phyloP scores from a whole-genome alignment of 1,139 yeast species.

The Geotrichum candidum region DNA sequence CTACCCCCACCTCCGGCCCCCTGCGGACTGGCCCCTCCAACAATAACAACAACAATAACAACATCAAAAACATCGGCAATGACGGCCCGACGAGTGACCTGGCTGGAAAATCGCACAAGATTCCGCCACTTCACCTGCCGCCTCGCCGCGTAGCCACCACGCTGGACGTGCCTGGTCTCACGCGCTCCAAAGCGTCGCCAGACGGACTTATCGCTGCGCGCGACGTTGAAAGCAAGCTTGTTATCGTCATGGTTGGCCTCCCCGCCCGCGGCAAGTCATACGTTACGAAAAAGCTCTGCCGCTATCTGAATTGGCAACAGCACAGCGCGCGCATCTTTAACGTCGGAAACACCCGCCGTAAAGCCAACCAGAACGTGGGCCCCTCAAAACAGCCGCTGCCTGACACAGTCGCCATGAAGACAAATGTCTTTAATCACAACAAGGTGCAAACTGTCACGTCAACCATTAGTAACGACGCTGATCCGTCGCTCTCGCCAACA shows the following conservation, averaged over 20 bases:
- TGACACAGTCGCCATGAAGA: constrained; percentile 36
- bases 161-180: constrained; percentile 87
- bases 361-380: constrained; percentile 55
- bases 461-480: constrained; percentile 20
- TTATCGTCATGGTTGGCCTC: constrained; percentile 89
- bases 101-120: neutral
- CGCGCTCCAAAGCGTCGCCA: constrained; percentile 74
- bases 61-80: neutral
- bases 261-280: constrained; percentile 93
- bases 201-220: constrained; percentile 72
- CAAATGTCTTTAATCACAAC: neutral
- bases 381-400: constrained; percentile 71
- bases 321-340: constrained; percentile 86
- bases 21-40: neutral
- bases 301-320: constrained; percentile 88
- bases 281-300: constrained; percentile 79
- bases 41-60: neutral
- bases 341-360: constrained; percentile 88
- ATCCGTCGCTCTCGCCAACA: constrained; percentile 52
- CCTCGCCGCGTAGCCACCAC: constrained; percentile 56
- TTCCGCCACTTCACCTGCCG: constrained; percentile 2
- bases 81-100: neutral
- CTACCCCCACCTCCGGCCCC: neutral
- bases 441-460: neutral
- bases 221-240: constrained; percentile 74